These are phyloP conservation scores for Rugonectria rugulosa DNA, from an alignment of 2,329 filamentous ascomycete genomes.

Conservation along the genomic window DNA sequence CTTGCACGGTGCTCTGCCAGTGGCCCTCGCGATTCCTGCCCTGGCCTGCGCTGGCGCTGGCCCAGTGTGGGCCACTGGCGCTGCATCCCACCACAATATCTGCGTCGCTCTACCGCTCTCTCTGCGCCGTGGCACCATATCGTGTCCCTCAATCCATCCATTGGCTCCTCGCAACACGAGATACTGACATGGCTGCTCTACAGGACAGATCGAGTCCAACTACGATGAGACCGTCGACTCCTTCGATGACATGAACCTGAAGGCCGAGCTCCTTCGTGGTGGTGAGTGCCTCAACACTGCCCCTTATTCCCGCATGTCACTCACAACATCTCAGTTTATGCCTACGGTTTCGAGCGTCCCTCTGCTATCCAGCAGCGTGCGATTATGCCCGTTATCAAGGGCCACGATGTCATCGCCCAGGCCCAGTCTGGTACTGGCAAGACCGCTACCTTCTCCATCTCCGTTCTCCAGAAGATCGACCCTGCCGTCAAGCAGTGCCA, in stretches of 20 bases:
- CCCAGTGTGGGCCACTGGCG: slow-evolving; percentile 23
- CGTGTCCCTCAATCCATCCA: neutral
- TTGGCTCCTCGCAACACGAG: slow-evolving; percentile 1
- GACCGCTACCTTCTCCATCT: slow-evolving; percentile 99
- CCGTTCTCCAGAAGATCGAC: slow-evolving; percentile 98
- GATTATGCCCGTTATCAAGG: slow-evolving; percentile 99
- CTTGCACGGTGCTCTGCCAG: slow-evolving; percentile 20
- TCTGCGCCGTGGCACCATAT: neutral
- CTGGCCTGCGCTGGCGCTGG: slow-evolving; percentile 16
- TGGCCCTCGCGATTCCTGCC: slow-evolving; percentile 17
- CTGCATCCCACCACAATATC: slow-evolving; percentile 20
- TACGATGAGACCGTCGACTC: slow-evolving; percentile 99
- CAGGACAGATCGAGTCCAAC: slow-evolving; percentile 99
- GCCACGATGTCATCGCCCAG: slow-evolving; percentile 99
- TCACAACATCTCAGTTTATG: slow-evolving; percentile 72
- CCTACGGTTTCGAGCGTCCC: slow-evolving; percentile 99
- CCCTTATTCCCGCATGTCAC: slow-evolving; percentile 32
- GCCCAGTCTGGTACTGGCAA: slow-evolving; percentile 99
- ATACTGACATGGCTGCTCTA: slow-evolving; percentile 39
- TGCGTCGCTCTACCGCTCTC: slow-evolving; percentile 18
- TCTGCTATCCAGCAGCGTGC: slow-evolving; percentile 99
- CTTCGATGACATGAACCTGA: slow-evolving; percentile 98
- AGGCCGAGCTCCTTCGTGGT: slow-evolving; percentile 96
- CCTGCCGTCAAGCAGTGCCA: slow-evolving; percentile 94
- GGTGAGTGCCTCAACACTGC: slow-evolving; percentile 54